Evolutionary conservation across 441 rosid species (phyloP), one percentile per base, ranked within the genome.

Genomic region (Populus tomentosa): DNA sequence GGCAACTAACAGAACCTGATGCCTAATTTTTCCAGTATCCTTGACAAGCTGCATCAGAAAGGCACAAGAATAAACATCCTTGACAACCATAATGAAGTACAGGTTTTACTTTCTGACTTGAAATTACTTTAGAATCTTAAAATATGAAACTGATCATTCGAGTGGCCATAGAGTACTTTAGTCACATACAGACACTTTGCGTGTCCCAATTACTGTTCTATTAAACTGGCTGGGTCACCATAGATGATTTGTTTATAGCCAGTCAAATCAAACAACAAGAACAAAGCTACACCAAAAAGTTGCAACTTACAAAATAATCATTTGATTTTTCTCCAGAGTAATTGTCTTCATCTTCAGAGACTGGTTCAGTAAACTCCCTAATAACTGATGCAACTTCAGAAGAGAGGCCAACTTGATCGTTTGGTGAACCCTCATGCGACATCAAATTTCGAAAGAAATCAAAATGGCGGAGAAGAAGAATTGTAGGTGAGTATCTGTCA

Each of bases 361-460:
- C 83, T 80, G 94, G 94, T 77, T 90, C 89, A 53, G 98, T 94
- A 82, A 89, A 87, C 82, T 94, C 89, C 87, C 97, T 89, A 80
- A 95, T 88, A 70, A 94, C 88, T 59, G 98, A 91, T 84, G 99
- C 98, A 83, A 94, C 86, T 87, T 95, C 97, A 73, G 93, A 89
- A 83, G 86, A 80, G 63, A 89, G 83, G 73, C 97, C 99, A 82
- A 87, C 86, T 85, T 88, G 99, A 76, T 95, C 95, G 80, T 85
- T 89, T 76, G 84, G 81, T 73, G 88, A 89, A 76, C 97, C 95
- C 75, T 92, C 99, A 62, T 85, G 88, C 32, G 92, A 90, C 67
- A 73, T 89, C 85, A 90, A 80, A 87, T 89, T 86, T 78, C 85
- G 90, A 40, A 94, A 89, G 85, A 89, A 93, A 69, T 94, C 97